Base-by-base conservation (phyloP, 1,139 yeast genomes). In the Debaryomycetaceae sp. region DNA sequence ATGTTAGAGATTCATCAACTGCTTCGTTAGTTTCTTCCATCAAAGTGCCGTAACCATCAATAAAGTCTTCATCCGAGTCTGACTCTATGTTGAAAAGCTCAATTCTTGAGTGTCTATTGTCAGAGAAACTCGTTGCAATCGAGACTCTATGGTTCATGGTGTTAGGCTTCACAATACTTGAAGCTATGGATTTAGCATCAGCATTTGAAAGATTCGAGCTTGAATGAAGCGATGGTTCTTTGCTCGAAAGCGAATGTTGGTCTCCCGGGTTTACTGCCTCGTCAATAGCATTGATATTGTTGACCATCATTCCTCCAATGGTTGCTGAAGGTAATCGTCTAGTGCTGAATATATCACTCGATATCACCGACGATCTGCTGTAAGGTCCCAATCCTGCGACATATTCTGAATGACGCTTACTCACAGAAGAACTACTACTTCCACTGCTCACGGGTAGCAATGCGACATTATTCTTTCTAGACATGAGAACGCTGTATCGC, bases 251-350 rank as follows among this genome's bases (percentile, higher is more conserved):
- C 4, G 62, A 62, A 36, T 51, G 55, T 7, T 51, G 52, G 45
- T 64, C 68, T 35, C 53, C 57, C 13, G 56, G 50, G 39, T 60
- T 57, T 9, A 80, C 71, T 0, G 82, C 85, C 40, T 75, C 80
- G 53, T 83, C 88, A 5, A 82, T 76, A 20, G 85, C 84, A 45
- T 68, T 72, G 1, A 80, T 76, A 50, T 77, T 80, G 48, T 75
- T 80, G 46, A 84, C 69, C 66, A 84, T 69, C 38, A 85, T 78
- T 55, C 84, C 90, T 14, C 93, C 95, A 42, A 86, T 75, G 0
- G 85, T 81, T 38, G 75, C 62, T 1, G 72, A 68, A 17, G 56
- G 55, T 6, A 62, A 51, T 36, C 62, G 48, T 40, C 54, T 46
- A 42, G 47, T 54, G 3, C 68, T 65, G 7, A 57, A 53, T 6